These are phyloP conservation scores for Orbilia blumenaviensis DNA, from an alignment of 2,329 filamentous ascomycete genomes.

Conservation along the genomic window DNA sequence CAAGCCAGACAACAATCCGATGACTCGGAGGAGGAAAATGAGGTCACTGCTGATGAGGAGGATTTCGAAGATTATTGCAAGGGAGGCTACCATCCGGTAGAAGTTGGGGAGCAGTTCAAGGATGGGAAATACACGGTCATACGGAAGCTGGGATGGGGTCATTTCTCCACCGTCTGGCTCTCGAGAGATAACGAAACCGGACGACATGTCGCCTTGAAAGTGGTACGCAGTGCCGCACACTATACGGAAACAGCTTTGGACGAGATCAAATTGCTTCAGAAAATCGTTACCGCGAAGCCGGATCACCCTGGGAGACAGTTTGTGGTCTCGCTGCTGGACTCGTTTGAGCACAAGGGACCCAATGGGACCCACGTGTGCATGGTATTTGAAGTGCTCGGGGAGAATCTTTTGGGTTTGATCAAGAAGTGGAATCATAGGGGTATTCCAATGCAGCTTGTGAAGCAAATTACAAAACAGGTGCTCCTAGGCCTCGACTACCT, in stretches of 20 bases:
- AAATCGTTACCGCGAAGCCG: slow-evolving; percentile 94
- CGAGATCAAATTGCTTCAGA: slow-evolving; percentile 97
- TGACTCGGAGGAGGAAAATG: slow-evolving; percentile 81
- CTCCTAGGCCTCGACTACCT: slow-evolving; percentile 94
- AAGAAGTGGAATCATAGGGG: slow-evolving; percentile 92
- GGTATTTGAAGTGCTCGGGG: slow-evolving; percentile 99
- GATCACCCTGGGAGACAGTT: slow-evolving; percentile 93
- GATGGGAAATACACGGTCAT: slow-evolving; percentile 94
- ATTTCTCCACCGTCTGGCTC: slow-evolving; percentile 63
- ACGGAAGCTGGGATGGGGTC: slow-evolving; percentile 85
- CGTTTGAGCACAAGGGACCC: slow-evolving; percentile 96
- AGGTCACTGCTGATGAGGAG: slow-evolving; percentile 96
- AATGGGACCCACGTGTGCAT: slow-evolving; percentile 98
- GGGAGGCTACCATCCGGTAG: slow-evolving; percentile 95
- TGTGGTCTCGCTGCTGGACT: slow-evolving; percentile 90
- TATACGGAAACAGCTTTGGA: slow-evolving; percentile 99
- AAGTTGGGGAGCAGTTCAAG: slow-evolving; percentile 95
- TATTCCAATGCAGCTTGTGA: slow-evolving; percentile 94
- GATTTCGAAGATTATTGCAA: slow-evolving; percentile 99
- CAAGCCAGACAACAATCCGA: slow-evolving; percentile 74
- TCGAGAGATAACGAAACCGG: slow-evolving; percentile 83
- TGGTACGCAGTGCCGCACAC: slow-evolving; percentile 95
- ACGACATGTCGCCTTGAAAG: slow-evolving; percentile 97
- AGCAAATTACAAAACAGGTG: slow-evolving; percentile 98
- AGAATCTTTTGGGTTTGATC: slow-evolving; percentile 73